These are phyloP conservation scores for Whalleya microplaca DNA, from an alignment of 2,329 filamentous ascomycete genomes.

Conservation along the genomic window DNA sequence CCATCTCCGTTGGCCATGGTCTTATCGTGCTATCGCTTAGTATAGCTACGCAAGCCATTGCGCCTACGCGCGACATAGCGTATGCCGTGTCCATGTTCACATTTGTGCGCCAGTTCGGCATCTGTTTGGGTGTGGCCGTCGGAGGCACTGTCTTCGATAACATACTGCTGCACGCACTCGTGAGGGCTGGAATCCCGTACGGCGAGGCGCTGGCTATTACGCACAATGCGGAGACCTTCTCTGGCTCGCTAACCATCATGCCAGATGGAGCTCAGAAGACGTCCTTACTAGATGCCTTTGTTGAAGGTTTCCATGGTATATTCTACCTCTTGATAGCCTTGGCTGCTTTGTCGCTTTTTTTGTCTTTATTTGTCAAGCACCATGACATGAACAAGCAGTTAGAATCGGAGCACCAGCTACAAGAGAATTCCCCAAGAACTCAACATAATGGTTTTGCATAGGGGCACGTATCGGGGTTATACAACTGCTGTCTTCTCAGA, in stretches of 20 bases:
- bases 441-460: no score
- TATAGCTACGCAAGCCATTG: slow-evolving; percentile 8
- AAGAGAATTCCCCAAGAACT: no score
- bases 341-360: slow-evolving; percentile 3
- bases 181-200: slow-evolving; percentile 1
- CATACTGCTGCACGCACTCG: slow-evolving; percentile 11
- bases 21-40: slow-evolving; percentile 4
- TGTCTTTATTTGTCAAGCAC: slow-evolving; percentile 16
- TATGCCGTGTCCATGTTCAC: slow-evolving; percentile 14
- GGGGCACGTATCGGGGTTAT: no score
- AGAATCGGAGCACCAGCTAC: not conserved
- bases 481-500: no score
- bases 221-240: slow-evolving; percentile 9
- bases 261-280: slow-evolving; percentile 8
- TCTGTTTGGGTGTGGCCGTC: slow-evolving; percentile 15
- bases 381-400: slow-evolving; percentile 12
- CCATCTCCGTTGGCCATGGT: slow-evolving; percentile 9
- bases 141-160: slow-evolving; percentile 14
- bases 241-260: slow-evolving; percentile 4
- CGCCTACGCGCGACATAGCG: not conserved
- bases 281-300: slow-evolving; percentile 4
- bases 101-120: slow-evolving; percentile 17
- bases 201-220: slow-evolving; percentile 1
- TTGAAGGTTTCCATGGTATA: slow-evolving; percentile 15
- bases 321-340: slow-evolving; percentile 17